Evolutionary conservation across 305 asterid species (phyloP), one percentile per base, ranked within the genome.

Genomic region (Ilex paraguariensis): DNA sequence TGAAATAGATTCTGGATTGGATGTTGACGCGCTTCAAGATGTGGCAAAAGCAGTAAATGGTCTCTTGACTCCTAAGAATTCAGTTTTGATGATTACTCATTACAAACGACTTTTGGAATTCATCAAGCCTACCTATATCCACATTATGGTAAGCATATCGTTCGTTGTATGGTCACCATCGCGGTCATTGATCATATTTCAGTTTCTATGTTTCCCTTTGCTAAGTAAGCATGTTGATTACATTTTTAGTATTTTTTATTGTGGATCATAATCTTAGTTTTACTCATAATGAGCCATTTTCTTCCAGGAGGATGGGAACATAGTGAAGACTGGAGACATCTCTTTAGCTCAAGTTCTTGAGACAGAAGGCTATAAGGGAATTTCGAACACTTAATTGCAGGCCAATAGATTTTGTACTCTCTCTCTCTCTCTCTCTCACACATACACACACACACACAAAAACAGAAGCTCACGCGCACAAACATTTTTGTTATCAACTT

Each of bases 1-100:
- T 75, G 99, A 93, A 77, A 90, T 93, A 53, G 99, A 93, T 79
- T 93, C 99, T 60, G 96, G 97, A 69, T 83, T 93, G 83, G 99
- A 93, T 44, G 96, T 93, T 39, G 99, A 93, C 56, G 99, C 99
- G 66, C 93, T 93, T 71, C 84, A 71, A 70, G 99, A 93, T 66
- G 95, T 93, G 30, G 95, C 97, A 65, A 75, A 79, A 66, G 94
- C 97, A 65, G 91, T 93, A 64, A 90, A 90, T 51, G 73, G 76
- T 15, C 82, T 93, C 72, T 70, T 75, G 54, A 86, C 92, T 60
- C 77, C 91, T 44, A 72, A 61, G 56, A 93, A 90, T 69, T 80
- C 97, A 7, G 82, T 93, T 66, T 65, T 93, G 86, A 83, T 93
- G 95, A 93, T 93, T 81, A 93, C 99, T 45, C 97, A 93, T 77